Evolutionary conservation across 345 rosid species (phyloP).

Genomic region (Gossypium australe): DNA sequence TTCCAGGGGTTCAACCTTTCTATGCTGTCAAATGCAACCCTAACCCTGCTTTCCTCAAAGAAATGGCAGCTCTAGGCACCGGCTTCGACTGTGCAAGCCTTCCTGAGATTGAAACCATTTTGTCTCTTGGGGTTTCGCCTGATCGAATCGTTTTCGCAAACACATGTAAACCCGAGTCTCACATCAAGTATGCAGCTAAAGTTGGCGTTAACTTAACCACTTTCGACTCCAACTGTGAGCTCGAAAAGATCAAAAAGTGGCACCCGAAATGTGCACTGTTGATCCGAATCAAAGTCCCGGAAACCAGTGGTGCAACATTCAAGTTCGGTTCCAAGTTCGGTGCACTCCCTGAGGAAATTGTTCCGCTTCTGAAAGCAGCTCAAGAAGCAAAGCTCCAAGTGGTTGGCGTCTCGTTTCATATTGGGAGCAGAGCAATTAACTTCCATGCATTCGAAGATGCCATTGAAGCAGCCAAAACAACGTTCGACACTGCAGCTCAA

Average conservation of each 20-base stretch:
- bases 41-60: conserved; percentile 18
- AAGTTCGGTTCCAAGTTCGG: conserved; percentile 21
- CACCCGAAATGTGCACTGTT: conserved; percentile 26
- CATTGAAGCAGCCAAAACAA: conserved; percentile 22
- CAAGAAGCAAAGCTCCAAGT: conserved; percentile 11
- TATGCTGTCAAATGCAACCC: conserved; percentile 35
- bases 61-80: conserved; percentile 26
- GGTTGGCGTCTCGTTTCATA: conserved; percentile 24
- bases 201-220: conserved; percentile 30
- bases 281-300: conserved; percentile 17
- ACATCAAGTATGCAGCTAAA: conserved; percentile 28
- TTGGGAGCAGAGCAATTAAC: conserved; percentile 21
- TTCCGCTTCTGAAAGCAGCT: conserved; percentile 24
- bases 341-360: conserved; percentile 17
- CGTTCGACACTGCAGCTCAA: conserved; percentile 18
- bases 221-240: conserved; percentile 26
- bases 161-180: conserved; percentile 29
- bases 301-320: conserved; percentile 11
- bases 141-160: conserved; percentile 28
- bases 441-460: conserved; percentile 16
- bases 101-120: conserved; percentile 28
- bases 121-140: conserved; percentile 21
- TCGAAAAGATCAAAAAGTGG: conserved; percentile 26
- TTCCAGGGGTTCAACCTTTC: conserved; percentile 25
- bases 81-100: conserved; percentile 30